Evolutionary conservation across 2,329 filamentous ascomycete genomes (phyloP).

Genomic region (Aspergillus fumigatus): DNA sequence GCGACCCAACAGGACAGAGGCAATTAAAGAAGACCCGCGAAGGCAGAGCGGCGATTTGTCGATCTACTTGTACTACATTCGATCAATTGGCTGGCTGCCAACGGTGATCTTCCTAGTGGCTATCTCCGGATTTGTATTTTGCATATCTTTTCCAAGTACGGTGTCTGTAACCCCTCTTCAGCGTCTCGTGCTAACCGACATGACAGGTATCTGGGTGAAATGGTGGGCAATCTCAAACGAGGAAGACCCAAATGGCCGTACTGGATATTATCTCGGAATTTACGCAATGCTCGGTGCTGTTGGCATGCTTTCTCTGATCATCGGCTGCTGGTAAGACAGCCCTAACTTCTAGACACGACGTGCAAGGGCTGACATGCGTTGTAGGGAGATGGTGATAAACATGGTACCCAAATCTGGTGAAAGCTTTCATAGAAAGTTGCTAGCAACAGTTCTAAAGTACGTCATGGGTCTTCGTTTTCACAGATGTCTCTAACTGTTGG

Average conservation of each 20-base stretch:
- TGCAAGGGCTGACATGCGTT: constrained; percentile 1
- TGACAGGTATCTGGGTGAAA: constrained; percentile 37
- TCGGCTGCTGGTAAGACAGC: constrained; percentile 31
- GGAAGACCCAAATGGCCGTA: constrained; percentile 27
- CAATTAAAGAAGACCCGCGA: constrained; percentile 23
- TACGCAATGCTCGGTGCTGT: constrained; percentile 38
- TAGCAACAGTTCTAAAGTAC: constrained; percentile 47
- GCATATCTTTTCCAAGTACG: constrained; percentile 39
- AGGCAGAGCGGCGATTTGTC: constrained; percentile 38
- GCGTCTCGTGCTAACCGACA: neutral
- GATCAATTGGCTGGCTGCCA: constrained; percentile 34
- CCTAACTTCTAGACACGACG: neutral
- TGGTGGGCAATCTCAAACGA: constrained; percentile 39
- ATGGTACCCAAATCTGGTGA: constrained; percentile 53
- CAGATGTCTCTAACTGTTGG: constrained; percentile 13
- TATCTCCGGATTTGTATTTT: constrained; percentile 36
- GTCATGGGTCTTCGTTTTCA: constrained; percentile 7
- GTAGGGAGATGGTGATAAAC: constrained; percentile 47
- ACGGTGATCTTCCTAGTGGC: constrained; percentile 34
- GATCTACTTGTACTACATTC: constrained; percentile 40
- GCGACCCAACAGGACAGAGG: constrained; percentile 10
- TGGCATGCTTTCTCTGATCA: constrained; percentile 33
- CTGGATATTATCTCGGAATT: constrained; percentile 37
- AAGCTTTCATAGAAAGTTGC: constrained; percentile 45
- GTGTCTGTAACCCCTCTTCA: neutral